Conservation (phyloP, 139 green algal species). For the Closterium sp. region DNA sequence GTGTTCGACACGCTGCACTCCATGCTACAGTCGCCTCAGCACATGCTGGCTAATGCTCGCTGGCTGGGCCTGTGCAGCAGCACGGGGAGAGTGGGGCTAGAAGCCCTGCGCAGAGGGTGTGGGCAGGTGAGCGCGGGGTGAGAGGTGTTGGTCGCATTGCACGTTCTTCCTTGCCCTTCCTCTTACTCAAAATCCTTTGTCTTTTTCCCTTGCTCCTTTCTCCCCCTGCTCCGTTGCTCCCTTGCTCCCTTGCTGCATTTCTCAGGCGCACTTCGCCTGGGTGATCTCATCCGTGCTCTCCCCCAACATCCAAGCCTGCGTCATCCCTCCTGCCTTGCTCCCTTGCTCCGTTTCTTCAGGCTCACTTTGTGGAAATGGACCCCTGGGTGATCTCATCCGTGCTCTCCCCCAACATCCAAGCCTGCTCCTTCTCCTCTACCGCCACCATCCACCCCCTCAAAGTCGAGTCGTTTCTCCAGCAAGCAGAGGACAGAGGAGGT, state of each 20-base stretch:
- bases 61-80: conserved; percentile 53
- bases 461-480: conserved; percentile 38
- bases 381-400: conserved; percentile 63
- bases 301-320: background rate
- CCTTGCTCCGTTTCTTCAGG: conserved; percentile 30
- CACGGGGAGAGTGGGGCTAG: conserved; percentile 55
- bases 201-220: background rate
- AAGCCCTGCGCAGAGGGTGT: conserved; percentile 52
- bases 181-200: background rate
- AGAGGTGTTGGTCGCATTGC: background rate
- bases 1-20: too few relatives aligned
- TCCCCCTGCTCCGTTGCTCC: background rate
- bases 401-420: background rate
- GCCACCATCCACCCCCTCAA: conserved; percentile 28
- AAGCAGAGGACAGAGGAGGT: conserved; percentile 15
- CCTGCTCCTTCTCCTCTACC: background rate
- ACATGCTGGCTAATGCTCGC: too few relatives aligned
- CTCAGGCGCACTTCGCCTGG: background rate
- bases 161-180: background rate
- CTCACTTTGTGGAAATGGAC: conserved; percentile 89
- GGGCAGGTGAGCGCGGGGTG: conserved; percentile 2
- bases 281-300: background rate
- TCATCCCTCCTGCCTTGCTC: background rate
- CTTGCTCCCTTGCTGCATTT: background rate
- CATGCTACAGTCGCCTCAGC: conserved; percentile 15